These are phyloP conservation scores for Oryza officinalis DNA, from an alignment of 176 grass and related monocot species.

Conservation along the genomic window DNA sequence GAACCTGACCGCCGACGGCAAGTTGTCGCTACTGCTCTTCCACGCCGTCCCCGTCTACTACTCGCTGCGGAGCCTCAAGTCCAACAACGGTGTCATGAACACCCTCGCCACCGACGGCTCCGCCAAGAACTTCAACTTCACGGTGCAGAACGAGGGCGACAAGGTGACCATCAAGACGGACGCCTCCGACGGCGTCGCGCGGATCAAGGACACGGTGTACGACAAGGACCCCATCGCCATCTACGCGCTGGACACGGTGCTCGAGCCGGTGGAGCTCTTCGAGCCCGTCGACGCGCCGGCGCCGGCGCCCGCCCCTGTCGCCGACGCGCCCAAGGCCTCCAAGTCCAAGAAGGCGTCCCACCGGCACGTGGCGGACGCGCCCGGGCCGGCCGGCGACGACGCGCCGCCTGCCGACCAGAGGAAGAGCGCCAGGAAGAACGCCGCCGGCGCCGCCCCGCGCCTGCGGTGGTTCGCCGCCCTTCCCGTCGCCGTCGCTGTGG, in stretches of 20 bases:
- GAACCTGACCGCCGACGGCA: slow-evolving; percentile 66
- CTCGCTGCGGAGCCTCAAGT: slow-evolving; percentile 62
- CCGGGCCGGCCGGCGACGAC: slow-evolving; percentile 39
- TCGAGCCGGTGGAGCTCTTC: slow-evolving; percentile 78
- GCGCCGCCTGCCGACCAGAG: slow-evolving; percentile 50
- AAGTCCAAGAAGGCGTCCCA: slow-evolving; percentile 24
- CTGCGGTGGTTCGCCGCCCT: slow-evolving; percentile 37
- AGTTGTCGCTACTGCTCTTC: slow-evolving; percentile 79
- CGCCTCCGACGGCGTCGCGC: slow-evolving; percentile 39
- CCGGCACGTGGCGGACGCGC: slow-evolving; percentile 54
- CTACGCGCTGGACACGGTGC: slow-evolving; percentile 59
- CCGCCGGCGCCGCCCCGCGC: slow-evolving; percentile 7
- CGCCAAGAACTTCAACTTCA: slow-evolving; percentile 76
- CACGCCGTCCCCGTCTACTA: slow-evolving; percentile 80
- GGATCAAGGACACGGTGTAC: slow-evolving; percentile 47
- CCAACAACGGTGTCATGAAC: slow-evolving; percentile 85
- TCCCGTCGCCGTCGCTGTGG: neutral
- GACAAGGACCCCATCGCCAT: slow-evolving; percentile 73
- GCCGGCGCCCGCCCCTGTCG: slow-evolving; percentile 28
- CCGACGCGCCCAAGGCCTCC: slow-evolving; percentile 50
- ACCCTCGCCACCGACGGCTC: slow-evolving; percentile 83
- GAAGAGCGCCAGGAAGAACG: slow-evolving; percentile 48
- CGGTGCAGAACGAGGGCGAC: slow-evolving; percentile 77
- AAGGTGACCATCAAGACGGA: slow-evolving; percentile 62
- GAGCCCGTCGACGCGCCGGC: slow-evolving; percentile 40